Base-by-base conservation (phyloP, 805 yeast genomes). In the Priceomyces fermenticarens region DNA sequence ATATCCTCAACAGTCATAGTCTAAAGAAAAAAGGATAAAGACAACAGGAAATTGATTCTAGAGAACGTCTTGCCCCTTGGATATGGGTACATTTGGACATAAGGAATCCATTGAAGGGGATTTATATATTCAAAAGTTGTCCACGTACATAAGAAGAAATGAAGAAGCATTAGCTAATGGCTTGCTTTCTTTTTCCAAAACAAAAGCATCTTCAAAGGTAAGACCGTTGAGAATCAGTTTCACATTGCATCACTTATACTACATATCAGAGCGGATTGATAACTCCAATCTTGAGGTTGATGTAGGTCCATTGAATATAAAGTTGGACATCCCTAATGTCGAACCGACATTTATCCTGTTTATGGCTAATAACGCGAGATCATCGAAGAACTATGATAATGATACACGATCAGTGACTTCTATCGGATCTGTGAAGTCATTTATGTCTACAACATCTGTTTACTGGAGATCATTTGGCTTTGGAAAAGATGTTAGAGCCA, bases 201-300 rank as follows among this genome's bases (percentile, higher is more conserved):
- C 48, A 30, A 47, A 53, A 34, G 39, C 54, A 23, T 32, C 42
- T 14, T 30, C 58, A 23, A 63, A 58, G 39, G 54, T 58, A 30
- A 80, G 78, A 49, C 83, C 85, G 0, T 73, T 77, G 10, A 60
- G 85, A 43, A 62, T 82, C 15, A 73, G 77, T 10, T 63, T 82
- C 39, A 79, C 85, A 12, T 63, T 80, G 20, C 88, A 81, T 55
- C 87, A 82, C 54, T 63, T 81, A 23, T 82, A 78, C 53, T 81
- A 75, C 49, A 65, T 81, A 15, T 58, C 78, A n/a, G 85, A 80
- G 32, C 66, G 75, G 39, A 78, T 82, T 60, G 80, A 67, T 64
- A 69, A 42, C 41, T 75, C 55, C 60, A 70, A 46, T 47, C 70
- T 52, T 41, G 75, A 69, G 7, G 73, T 70, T 20, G 75, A 70